phyloP scores from a whole-genome alignment of 352 stramenopile species.

The Phytophthora citricola region DNA sequence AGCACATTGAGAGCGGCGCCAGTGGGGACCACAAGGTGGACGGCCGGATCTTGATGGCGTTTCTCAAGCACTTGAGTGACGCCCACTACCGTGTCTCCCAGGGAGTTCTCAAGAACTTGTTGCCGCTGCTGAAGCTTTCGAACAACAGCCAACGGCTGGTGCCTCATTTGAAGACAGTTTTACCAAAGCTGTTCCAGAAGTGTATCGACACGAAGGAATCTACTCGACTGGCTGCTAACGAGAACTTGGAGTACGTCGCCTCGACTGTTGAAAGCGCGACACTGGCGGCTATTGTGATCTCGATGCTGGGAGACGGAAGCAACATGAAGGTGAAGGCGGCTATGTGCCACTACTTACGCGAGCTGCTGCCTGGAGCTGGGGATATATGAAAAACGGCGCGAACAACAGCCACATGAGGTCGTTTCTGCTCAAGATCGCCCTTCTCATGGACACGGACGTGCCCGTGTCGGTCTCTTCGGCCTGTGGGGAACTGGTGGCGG shows the following conservation, averaged over 20 bases:
- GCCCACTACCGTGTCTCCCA: constrained; percentile 81
- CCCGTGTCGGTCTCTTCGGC: constrained; percentile 65
- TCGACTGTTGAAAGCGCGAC: constrained; percentile 54
- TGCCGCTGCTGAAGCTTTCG: constrained; percentile 56
- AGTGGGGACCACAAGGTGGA: constrained; percentile 53
- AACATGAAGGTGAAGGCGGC: constrained; percentile 84
- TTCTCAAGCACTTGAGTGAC: constrained; percentile 75
- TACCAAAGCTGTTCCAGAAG: constrained; percentile 79
- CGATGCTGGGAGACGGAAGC: constrained; percentile 70
- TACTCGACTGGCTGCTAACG: constrained; percentile 51
- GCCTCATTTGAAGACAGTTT: constrained; percentile 59
- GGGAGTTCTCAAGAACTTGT: constrained; percentile 62
- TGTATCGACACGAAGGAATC: constrained; percentile 80
- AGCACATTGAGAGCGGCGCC: constrained; percentile 8
- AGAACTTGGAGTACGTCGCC: constrained; percentile 69
- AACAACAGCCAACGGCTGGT: constrained; percentile 48
- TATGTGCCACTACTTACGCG: constrained; percentile 71
- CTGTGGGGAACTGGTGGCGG: constrained; percentile 64
- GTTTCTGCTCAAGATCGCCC: constrained; percentile 73
- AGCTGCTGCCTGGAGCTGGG: constrained; percentile 58
- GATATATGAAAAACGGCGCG: constrained; percentile 66
- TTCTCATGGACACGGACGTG: constrained; percentile 67
- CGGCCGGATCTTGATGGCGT: constrained; percentile 54
- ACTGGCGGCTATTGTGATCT: constrained; percentile 56
- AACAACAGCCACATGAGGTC: constrained; percentile 76